Evolutionary conservation across 495 filamentous ascomycete genomes (phyloP), one percentile per base, ranked within the genome.

Genomic region (Umbilicaria muhlenbergii): DNA sequence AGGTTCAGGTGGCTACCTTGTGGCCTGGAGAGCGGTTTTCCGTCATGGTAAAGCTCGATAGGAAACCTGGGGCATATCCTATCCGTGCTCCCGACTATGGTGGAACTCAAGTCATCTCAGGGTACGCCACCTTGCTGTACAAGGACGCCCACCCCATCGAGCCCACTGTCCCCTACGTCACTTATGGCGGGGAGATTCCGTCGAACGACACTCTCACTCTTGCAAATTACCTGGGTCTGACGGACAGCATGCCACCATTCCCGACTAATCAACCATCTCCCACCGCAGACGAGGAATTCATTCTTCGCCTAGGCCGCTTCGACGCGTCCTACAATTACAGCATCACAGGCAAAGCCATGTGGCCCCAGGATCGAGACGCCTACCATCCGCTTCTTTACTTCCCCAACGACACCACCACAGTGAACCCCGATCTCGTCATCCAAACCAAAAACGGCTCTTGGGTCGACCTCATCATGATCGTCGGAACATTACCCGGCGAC

Each of bases 381-480:
- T 38, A 19, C 16, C 34, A 53, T 13, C 67, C 70, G 1, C 54
- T 71, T 5, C 59, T 76, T 0, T 73, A 66, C 54, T 38, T 62
- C 24, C 59, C 71, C 21, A 59, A 65, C 13, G 43, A 49, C 7
- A 47, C 60, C 12, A 48, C 57, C 12, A 35, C 51, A 8, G 39
- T 51, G 3, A 58, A 61, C 24, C 24, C 24, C 8, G 59, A 67
- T 18, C 47, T 69, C 16, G 65, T 57, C 35, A 67, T 75, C 40
- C 48, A 52, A 14, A 76, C 66, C 17, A 50, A 50, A 21, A 71
- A 70, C 43, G 57, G 59, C 38, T 65, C 61, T 3, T 73, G 72
- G 71, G 64, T 79, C 6, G 75, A 79, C 47, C 38, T 79, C n/a
- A 58, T 79, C 33, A 56, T 75, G 32, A 53, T 62, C 33, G 54